Conservation (phyloP, 768 basidiomycete genomes). For the Podaxis sp. region DNA sequence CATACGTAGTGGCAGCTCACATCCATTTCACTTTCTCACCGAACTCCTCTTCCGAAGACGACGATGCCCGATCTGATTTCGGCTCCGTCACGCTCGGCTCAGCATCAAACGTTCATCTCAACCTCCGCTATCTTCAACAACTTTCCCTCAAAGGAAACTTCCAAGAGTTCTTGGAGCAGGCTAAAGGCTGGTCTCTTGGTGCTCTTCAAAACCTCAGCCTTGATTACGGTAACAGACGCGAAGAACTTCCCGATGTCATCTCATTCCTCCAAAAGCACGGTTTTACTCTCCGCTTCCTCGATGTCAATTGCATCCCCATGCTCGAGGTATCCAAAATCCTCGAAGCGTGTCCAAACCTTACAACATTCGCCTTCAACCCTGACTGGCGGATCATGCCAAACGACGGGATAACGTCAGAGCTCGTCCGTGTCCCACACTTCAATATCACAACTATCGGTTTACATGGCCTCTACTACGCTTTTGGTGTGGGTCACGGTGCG, state of each 20-base stretch:
- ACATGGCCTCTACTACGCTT: slow-evolving; percentile 65
- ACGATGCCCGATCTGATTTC: slow-evolving; percentile 28
- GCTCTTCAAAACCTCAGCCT: slow-evolving; percentile 54
- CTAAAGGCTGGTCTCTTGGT: slow-evolving; percentile 62
- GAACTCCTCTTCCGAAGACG: slow-evolving; percentile 27
- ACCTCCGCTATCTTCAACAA: slow-evolving; percentile 53
- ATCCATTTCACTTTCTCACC: slow-evolving; percentile 43
- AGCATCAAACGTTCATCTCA: slow-evolving; percentile 50
- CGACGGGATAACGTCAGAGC: slow-evolving; percentile 26
- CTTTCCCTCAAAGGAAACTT: slow-evolving; percentile 58
- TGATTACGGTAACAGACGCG: slow-evolving; percentile 40
- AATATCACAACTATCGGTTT: slow-evolving; percentile 61
- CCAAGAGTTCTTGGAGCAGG: slow-evolving; percentile 66
- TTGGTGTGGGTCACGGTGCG: slow-evolving; percentile 56
- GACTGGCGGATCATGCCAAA: slow-evolving; percentile 59
- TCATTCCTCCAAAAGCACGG: slow-evolving; percentile 62
- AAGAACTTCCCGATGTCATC: slow-evolving; percentile 53
- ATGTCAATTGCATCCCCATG: slow-evolving; percentile 53
- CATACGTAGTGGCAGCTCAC: slow-evolving; percentile 49
- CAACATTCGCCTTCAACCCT: slow-evolving; percentile 65
- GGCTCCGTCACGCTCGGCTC: slow-evolving; percentile 51
- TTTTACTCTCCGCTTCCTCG: slow-evolving; percentile 53
- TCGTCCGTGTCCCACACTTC: slow-evolving; percentile 50
- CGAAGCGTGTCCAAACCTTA: slow-evolving; percentile 58
- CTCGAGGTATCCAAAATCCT: slow-evolving; percentile 58